Conservation (phyloP, 106 monocot genomes). For the Platanthera zijinensis region DNA sequence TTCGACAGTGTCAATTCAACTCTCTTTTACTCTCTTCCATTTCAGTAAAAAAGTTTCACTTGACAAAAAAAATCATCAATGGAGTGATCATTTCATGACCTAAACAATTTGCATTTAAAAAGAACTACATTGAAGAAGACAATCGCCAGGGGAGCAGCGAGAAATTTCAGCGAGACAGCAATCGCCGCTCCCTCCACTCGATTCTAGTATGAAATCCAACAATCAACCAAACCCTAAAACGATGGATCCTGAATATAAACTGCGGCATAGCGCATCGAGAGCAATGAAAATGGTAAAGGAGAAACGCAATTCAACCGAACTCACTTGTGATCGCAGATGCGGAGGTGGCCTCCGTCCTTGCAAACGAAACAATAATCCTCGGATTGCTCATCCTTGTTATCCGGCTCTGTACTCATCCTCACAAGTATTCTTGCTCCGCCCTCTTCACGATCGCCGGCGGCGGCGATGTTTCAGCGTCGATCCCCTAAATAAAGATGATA, state of each 20-base stretch:
- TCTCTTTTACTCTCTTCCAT: too few relatives aligned
- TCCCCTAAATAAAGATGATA: not conserved
- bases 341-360: slow-evolving; percentile 59
- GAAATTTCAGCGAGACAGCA: not conserved
- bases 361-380: slow-evolving; percentile 60
- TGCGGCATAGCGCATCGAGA: not conserved
- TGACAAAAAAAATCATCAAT: too few relatives aligned
- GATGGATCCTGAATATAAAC: not conserved
- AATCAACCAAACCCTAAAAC: not conserved
- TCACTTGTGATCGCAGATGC: slow-evolving; percentile 56
- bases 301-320: not conserved
- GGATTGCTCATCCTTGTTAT: slow-evolving; percentile 21
- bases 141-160: too few relatives aligned
- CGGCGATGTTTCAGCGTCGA: not conserved
- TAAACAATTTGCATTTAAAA: too few relatives aligned
- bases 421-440: not conserved
- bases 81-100: too few relatives aligned
- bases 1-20: too few relatives aligned
- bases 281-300: not conserved
- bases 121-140: too few relatives aligned
- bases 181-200: not conserved
- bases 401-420: slow-evolving; percentile 15
- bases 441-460: not conserved
- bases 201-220: not conserved
- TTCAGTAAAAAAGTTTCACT: too few relatives aligned